Evolutionary conservation across 257 asterid genomes (phyloP), one percentile per base, ranked within the genome.

Genomic region (Przewalskia tangutica): DNA sequence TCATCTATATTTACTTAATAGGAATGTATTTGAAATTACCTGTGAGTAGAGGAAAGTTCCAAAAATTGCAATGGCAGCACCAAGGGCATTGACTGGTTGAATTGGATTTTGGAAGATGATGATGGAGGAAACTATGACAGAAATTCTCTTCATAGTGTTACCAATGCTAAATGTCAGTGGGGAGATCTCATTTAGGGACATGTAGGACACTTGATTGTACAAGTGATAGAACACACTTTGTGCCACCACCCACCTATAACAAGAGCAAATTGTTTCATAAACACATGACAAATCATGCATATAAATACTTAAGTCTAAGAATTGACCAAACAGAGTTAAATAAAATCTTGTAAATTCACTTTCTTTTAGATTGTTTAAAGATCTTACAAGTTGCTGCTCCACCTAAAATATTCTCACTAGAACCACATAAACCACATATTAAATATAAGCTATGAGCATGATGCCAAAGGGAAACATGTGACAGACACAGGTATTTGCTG

Each of bases 191-290:
- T 93, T 90, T 60, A 93, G 80, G 8, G 98, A 94, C 98, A 94
- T 94, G 87, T 93, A 94, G 0, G 98, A 94, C 10, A 94, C 97
- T 88, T 93, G 98, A 56, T 94, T 94, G 93, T 94, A 93, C 53
- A 94, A 88, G 79, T 93, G 98, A 86, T 93, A 94, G 85, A 94
- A 94, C 27, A 94, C 97, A 88, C 97, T 94, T 79, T 94, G 98
- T 23, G 96, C 98, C 87, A 89, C 96, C 46, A 94, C 95, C 98
- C 98, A 94, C 98, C 97, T 94, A 80, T 16, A 16, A 20, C 60
- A 81, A 23, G 7, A 38, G 42, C 0, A 38, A 38, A 71, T 16
- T 9, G 13, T 55, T 55, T 20, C 44, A 81, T 11, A 12, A 0
- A 40, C 12, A 2, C 42, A 6, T 17, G 5, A 34, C 7, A 56